phyloP scores from a whole-genome alignment of 441 rosid genomes.

The Gossypium gossypioides region DNA sequence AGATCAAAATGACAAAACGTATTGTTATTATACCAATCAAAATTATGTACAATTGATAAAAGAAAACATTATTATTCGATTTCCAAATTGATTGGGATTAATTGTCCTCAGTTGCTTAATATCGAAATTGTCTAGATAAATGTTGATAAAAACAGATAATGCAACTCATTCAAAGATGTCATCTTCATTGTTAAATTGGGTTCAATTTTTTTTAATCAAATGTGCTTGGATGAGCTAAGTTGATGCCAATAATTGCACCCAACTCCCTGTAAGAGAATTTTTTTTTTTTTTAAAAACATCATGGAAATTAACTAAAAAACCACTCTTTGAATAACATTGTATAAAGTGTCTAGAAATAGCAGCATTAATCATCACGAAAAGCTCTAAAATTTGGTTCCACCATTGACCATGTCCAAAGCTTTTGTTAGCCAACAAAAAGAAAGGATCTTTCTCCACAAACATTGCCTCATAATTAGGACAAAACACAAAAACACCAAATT shows the following conservation, averaged over 20 bases:
- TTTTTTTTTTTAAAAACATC: too few species aligned
- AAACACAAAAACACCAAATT: constrained; percentile 7
- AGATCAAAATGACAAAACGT: too few species aligned
- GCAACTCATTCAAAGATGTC: background rate
- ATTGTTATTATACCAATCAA: too few species aligned
- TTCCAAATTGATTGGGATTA: too few species aligned
- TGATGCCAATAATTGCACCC: background rate
- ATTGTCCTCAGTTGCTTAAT: too few species aligned
- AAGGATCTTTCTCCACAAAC: constrained; percentile 20
- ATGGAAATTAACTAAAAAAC: background rate
- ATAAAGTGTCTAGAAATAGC: background rate
- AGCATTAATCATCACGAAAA: background rate
- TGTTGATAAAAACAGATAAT: background rate
- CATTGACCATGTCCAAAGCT: constrained; percentile 29
- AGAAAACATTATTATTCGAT: too few species aligned
- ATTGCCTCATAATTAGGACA: constrained; percentile 17
- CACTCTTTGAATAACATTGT: too few species aligned
- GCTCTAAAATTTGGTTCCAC: background rate
- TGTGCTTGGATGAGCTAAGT: background rate
- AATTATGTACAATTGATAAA: too few species aligned
- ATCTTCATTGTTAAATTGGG: background rate
- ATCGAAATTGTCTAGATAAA: background rate
- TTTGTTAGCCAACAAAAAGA: constrained; percentile 6
- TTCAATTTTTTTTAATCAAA: background rate
- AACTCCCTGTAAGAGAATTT: background rate